phyloP scores from a whole-genome alignment of 2,329 filamentous ascomycete genomes.

The Tricladium varicosporioides region DNA sequence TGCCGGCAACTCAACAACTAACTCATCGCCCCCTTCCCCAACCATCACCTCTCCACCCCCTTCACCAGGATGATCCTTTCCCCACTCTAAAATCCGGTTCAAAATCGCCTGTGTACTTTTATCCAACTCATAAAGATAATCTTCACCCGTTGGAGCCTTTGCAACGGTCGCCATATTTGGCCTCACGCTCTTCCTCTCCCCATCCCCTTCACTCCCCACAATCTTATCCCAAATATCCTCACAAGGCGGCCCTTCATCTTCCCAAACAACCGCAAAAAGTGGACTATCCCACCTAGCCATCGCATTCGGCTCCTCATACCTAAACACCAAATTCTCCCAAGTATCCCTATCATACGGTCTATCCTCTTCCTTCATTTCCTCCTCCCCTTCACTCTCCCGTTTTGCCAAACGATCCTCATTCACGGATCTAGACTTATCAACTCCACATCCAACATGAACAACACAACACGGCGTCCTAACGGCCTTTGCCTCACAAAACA shows the following conservation, averaged over 20 bases:
- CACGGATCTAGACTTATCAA: conserved; percentile 51
- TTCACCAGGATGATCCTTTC: conserved; percentile 61
- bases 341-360: conserved; percentile 28
- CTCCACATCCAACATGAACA: conserved; percentile 59
- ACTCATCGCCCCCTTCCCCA: conserved; percentile 40
- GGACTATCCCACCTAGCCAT: conserved; percentile 85
- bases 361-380: conserved; percentile 34
- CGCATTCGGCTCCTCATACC: conserved; percentile 82
- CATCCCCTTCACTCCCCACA: conserved; percentile 55
- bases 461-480: conserved; percentile 73
- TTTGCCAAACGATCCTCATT: conserved; percentile 57
- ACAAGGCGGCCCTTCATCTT: conserved; percentile 67
- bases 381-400: conserved; percentile 32
- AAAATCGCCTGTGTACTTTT: conserved; percentile 76
- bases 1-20: conserved; percentile 63
- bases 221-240: conserved; percentile 74
- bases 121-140: conserved; percentile 80
- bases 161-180: conserved; percentile 75
- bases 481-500: conserved; percentile 82
- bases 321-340: conserved; percentile 48
- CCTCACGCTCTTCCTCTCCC: conserved; percentile 59
- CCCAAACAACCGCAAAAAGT: conserved; percentile 74
- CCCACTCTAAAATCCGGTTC: conserved; percentile 64
- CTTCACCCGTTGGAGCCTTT: conserved; percentile 60
- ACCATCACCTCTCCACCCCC: conserved; percentile 53